Percentiles rank a stretch among this genome's conserved stretches.
These are phyloP conservation scores for Medicago lupulina DNA, from an alignment of 306 rosid species.

Conservation along the genomic window DNA sequence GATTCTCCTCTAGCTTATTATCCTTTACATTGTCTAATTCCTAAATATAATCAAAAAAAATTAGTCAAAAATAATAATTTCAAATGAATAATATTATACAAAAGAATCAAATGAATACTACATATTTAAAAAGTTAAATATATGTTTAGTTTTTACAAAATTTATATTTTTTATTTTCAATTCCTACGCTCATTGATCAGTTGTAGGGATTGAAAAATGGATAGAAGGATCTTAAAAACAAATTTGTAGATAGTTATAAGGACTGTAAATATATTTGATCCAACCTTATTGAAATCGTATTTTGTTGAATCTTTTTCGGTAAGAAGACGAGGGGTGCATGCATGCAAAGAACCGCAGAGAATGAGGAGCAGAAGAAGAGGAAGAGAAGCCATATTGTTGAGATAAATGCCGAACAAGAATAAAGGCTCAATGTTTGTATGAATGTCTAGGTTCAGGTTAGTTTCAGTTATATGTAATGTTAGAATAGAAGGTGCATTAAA, in stretches of 20 bases:
- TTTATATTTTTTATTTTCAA: too few species aligned
- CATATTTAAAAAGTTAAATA: too few species aligned
- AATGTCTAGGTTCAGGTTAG: slow-evolving; percentile 14
- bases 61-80: slow-evolving; percentile 11
- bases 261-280: background rate
- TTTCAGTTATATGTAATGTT: slow-evolving; percentile 48
- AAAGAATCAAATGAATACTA: background rate
- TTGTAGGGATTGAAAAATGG: too few species aligned
- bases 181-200: too few species aligned
- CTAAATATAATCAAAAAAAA: slow-evolving; percentile 46
- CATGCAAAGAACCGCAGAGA: slow-evolving; percentile 62
- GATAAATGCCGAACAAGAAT: slow-evolving; percentile 12
- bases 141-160: too few species aligned
- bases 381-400: slow-evolving; percentile 61
- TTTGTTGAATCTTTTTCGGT: slow-evolving; percentile 25
- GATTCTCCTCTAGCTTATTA: slow-evolving; percentile 20
- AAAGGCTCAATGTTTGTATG: slow-evolving; percentile 21
- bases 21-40: slow-evolving; percentile 41
- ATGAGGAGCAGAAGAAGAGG: slow-evolving; percentile 44
- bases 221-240: too few species aligned
- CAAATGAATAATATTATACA: background rate
- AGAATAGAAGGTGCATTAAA: slow-evolving; percentile 58
- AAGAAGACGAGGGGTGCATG: slow-evolving; percentile 60
- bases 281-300: slow-evolving; percentile 46
- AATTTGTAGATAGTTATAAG: background rate